These are phyloP conservation scores for Talaromyces sp. DNA, from an alignment of 2,329 filamentous ascomycete species.

Conservation along the genomic window DNA sequence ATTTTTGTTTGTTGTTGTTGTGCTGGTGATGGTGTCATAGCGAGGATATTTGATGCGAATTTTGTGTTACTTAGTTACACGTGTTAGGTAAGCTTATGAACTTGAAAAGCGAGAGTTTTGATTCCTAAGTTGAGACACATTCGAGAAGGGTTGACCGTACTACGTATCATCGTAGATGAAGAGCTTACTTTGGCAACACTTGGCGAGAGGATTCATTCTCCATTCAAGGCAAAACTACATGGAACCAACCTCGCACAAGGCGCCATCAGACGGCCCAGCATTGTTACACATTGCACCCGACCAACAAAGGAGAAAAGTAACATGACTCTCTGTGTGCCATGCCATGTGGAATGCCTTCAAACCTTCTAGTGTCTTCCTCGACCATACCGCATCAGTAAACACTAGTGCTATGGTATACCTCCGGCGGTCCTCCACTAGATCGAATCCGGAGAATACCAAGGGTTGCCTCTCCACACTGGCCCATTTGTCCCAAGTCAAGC, in stretches of 20 bases:
- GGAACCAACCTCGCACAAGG: not conserved
- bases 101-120: not conserved
- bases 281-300: not conserved
- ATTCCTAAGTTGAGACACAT: not conserved
- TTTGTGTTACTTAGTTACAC: not conserved
- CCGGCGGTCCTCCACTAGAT: not conserved
- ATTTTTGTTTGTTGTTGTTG: not conserved
- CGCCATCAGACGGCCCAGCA: not conserved
- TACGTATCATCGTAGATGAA: not conserved
- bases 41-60: constrained; percentile 1
- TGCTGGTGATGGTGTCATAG: constrained; percentile 8
- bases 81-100: not conserved
- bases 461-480: not conserved
- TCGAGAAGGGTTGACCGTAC: not conserved
- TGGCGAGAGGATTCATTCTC: not conserved
- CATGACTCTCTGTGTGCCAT: not conserved
- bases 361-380: constrained; percentile 7
- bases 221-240: not conserved
- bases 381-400: not conserved
- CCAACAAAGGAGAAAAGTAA: not conserved
- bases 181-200: not conserved
- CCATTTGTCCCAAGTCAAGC: not conserved
- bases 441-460: not conserved
- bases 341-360: not conserved
- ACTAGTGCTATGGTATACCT: not conserved